phyloP scores from a whole-genome alignment of 164 flowering plant species.

The Buxus sempervirens region DNA sequence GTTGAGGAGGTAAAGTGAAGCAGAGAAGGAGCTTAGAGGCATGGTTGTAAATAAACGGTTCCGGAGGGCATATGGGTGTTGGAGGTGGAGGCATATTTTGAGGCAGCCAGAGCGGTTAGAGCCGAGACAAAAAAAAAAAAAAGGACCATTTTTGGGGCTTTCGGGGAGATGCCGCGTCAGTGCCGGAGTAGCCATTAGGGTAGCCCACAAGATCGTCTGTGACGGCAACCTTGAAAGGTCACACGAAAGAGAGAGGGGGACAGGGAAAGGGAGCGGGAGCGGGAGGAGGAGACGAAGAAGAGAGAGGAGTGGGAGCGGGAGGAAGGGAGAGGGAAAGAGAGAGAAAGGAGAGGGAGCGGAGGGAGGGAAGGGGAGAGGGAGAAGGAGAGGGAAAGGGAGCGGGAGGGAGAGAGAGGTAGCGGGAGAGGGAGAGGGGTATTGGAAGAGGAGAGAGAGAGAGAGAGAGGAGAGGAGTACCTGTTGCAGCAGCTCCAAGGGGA shows the following conservation, averaged over 20 bases:
- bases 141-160: slow-evolving; percentile 71
- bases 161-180: slow-evolving; percentile 77
- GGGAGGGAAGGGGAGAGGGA: no score
- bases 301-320: no score
- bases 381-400: no score
- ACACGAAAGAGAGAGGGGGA: slow-evolving; percentile 49
- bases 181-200: slow-evolving; percentile 66
- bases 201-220: slow-evolving; percentile 51
- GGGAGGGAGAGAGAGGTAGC: no score
- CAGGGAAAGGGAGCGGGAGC: no score
- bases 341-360: no score
- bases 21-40: slow-evolving; percentile 88
- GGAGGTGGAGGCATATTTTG: slow-evolving; percentile 76
- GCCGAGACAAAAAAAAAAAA: slow-evolving; percentile 66
- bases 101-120: slow-evolving; percentile 69
- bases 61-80: slow-evolving; percentile 88
- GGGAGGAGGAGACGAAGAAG: no score
- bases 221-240: slow-evolving; percentile 37
- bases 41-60: slow-evolving; percentile 70
- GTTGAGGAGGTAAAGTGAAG: slow-evolving; percentile 62
- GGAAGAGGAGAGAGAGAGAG: no score
- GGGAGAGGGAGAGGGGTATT: no score
- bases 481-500: no score
- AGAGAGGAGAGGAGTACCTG: no score
- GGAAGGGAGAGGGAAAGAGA: no score